phyloP scores from a whole-genome alignment of 2,329 filamentous ascomycete species.

The Leptographium radiaticola region DNA sequence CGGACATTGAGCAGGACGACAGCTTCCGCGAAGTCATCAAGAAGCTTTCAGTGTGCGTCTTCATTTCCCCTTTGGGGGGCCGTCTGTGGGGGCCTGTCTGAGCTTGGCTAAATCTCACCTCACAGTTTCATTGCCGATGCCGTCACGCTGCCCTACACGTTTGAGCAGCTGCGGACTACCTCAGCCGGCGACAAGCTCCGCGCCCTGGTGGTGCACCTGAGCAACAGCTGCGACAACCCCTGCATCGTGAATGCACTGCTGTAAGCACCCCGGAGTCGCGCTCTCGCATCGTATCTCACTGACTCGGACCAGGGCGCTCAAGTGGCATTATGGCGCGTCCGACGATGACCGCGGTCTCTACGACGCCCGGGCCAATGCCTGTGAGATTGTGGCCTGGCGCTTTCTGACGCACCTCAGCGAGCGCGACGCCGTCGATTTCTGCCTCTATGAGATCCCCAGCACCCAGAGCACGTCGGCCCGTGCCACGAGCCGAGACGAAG shows the following conservation, averaged over 20 bases:
- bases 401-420: conserved; percentile 61
- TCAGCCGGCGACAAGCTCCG: conserved; percentile 46
- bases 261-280: conserved; percentile 30
- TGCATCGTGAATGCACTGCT: conserved; percentile 60
- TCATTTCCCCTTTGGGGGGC: background rate
- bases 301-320: conserved; percentile 43
- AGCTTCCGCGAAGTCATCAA: conserved; percentile 51
- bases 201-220: conserved; percentile 50
- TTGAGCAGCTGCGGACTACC: conserved; percentile 60
- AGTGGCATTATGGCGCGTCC: conserved; percentile 57
- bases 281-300: background rate
- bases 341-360: conserved; percentile 52
- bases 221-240: conserved; percentile 49
- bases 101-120: background rate
- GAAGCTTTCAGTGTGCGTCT: conserved; percentile 46
- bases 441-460: conserved; percentile 58
- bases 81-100: conserved; percentile 3
- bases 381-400: conserved; percentile 71
- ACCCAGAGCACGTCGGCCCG: conserved; percentile 13
- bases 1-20: conserved; percentile 44
- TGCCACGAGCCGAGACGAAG: conserved; percentile 1
- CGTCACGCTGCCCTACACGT: conserved; percentile 52
- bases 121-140: conserved; percentile 48
- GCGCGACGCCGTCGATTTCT: conserved; percentile 59
- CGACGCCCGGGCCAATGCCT: conserved; percentile 57